Conservation (phyloP, 805 yeast genomes). For the Kregervanrija delftensis region DNA sequence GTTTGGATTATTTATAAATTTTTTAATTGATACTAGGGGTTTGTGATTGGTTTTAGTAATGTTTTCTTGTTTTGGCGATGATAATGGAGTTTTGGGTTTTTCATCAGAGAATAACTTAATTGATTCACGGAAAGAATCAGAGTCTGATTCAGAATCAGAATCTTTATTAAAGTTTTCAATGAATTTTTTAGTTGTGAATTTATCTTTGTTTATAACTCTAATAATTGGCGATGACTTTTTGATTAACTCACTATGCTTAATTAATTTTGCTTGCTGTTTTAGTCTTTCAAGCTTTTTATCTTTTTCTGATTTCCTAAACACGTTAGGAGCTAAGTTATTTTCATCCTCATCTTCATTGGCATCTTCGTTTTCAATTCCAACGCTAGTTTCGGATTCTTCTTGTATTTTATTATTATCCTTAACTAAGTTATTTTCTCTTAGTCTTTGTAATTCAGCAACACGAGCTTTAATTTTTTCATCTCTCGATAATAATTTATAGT, state of each 20-base stretch:
- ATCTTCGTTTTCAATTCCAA: background rate
- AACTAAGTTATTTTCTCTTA: constrained; percentile 4
- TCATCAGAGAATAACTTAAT: constrained; percentile 9
- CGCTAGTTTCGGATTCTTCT: constrained; percentile 2
- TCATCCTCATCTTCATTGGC: constrained; percentile 5
- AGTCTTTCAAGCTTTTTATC: constrained; percentile 4
- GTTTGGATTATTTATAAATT: background rate
- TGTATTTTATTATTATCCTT: constrained; percentile 3
- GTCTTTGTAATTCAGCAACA: constrained; percentile 4
- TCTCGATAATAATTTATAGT: constrained; percentile 18
- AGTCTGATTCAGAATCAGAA: constrained; percentile 15
- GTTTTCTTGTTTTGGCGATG: constrained; percentile 6
- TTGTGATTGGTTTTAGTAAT: background rate
- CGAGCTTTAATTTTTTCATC: constrained; percentile 26
- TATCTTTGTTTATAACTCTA: constrained; percentile 13
- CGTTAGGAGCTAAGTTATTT: background rate
- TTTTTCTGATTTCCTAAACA: background rate
- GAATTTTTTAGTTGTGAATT: constrained; percentile 17
- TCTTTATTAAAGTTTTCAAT: constrained; percentile 15
- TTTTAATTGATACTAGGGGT: background rate
- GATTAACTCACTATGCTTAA: constrained; percentile 14
- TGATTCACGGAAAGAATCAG: background rate
- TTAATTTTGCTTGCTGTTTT: constrained; percentile 1
- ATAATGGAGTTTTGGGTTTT: background rate
- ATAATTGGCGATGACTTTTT: constrained; percentile 10